phyloP scores from a whole-genome alignment of 768 basidiomycete species.

The Suillus alpinus region DNA sequence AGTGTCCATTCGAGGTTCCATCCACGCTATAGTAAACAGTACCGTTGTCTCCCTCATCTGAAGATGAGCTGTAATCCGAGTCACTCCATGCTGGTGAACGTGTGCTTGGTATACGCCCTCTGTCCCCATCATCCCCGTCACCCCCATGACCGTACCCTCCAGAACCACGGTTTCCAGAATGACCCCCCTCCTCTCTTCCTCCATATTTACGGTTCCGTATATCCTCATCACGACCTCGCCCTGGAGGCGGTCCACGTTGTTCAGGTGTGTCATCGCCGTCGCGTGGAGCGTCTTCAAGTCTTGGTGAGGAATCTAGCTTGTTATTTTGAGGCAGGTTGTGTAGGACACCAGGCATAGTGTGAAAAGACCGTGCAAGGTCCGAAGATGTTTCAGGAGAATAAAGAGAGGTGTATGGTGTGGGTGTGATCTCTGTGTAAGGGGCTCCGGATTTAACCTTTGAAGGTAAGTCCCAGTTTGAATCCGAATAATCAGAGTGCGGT shows the following conservation, averaged over 20 bases:
- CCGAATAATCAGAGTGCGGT: slow-evolving; percentile 28
- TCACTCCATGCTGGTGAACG: slow-evolving; percentile 34
- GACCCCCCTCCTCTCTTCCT: slow-evolving; percentile 10
- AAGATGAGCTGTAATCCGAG: slow-evolving; percentile 34
- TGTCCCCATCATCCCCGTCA: slow-evolving; percentile 40
- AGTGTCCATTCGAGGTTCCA: slow-evolving; percentile 28
- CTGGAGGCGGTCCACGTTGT: slow-evolving; percentile 12
- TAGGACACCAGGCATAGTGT: slow-evolving; percentile 22
- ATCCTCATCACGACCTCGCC: slow-evolving; percentile 5
- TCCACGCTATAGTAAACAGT: slow-evolving; percentile 44
- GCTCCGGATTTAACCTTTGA: slow-evolving; percentile 7
- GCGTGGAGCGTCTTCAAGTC: slow-evolving; percentile 10
- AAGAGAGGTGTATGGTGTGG: slow-evolving; percentile 17
- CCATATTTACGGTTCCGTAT: slow-evolving; percentile 12
- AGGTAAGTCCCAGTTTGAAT: slow-evolving; percentile 17
- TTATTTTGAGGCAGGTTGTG: slow-evolving; percentile 1
- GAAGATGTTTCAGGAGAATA: slow-evolving; percentile 25
- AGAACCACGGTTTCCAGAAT: slow-evolving; percentile 18
- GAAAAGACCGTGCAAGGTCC: slow-evolving; percentile 46
- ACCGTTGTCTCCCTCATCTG: slow-evolving; percentile 42
- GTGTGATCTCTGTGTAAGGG: slow-evolving; percentile 16
- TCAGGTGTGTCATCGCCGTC: slow-evolving; percentile 21
- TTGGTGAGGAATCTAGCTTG: slow-evolving; percentile 2
- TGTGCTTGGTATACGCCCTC: slow-evolving; percentile 26
- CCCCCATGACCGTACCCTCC: slow-evolving; percentile 29